phyloP scores from a whole-genome alignment of 257 asterid species.

The Solanum microdontum region DNA sequence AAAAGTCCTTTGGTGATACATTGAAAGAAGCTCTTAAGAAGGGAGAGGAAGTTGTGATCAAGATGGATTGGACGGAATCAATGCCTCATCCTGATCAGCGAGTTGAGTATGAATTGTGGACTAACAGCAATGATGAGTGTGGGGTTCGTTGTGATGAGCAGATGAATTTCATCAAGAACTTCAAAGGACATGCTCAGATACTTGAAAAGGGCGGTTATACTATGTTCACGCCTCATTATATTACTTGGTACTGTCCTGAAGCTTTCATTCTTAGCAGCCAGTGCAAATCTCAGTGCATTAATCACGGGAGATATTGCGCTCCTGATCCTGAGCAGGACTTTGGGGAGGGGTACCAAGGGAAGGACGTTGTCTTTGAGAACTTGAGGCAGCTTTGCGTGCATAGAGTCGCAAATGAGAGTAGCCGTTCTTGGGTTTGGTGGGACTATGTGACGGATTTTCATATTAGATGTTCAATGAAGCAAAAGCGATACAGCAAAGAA shows the following conservation, averaged over 20 bases:
- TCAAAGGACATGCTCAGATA: slow-evolving; percentile 80
- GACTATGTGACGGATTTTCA: slow-evolving; percentile 86
- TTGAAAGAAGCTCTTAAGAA: slow-evolving; percentile 45
- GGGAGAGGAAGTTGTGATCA: slow-evolving; percentile 41
- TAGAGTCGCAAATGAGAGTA: slow-evolving; percentile 51
- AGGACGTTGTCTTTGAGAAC: slow-evolving; percentile 74
- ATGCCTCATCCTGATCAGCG: slow-evolving; percentile 82
- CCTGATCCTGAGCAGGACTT: slow-evolving; percentile 87
- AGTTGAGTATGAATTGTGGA: slow-evolving; percentile 84
- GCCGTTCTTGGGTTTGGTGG: slow-evolving; percentile 86
- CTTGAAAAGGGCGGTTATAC: slow-evolving; percentile 81
- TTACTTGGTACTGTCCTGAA: slow-evolving; percentile 83
- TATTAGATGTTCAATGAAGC: slow-evolving; percentile 77
- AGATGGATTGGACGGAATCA: slow-evolving; percentile 81
- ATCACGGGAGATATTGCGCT: slow-evolving; percentile 79
- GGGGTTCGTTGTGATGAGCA: slow-evolving; percentile 83
- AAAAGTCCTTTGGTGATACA: slow-evolving; percentile 37
- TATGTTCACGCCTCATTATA: slow-evolving; percentile 72
- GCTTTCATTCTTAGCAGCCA: slow-evolving; percentile 54
- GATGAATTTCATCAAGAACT: slow-evolving; percentile 57
- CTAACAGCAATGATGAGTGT: slow-evolving; percentile 86
- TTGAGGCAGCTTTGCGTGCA: slow-evolving; percentile 85
- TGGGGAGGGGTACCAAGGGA: slow-evolving; percentile 66
- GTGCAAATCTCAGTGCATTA: slow-evolving; percentile 84
- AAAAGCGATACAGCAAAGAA: slow-evolving; percentile 48